Base-by-base conservation (phyloP, 106 monocot species). In the Platanthera zijinensis region DNA sequence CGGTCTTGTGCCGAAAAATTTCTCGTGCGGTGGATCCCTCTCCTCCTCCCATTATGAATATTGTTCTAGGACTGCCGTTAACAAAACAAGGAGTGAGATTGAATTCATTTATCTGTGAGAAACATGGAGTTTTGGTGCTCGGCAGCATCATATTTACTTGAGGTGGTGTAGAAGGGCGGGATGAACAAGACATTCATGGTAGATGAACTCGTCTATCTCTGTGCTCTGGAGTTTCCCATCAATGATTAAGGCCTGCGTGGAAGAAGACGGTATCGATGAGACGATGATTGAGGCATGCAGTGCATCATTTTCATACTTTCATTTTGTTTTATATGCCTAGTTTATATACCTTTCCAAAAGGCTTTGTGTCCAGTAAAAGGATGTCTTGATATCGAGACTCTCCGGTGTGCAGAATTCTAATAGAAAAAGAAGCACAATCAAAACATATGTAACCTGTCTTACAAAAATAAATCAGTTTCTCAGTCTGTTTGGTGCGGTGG, bases 191-290 rank as follows among this genome's bases (percentile, higher is more conserved):
- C 75, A 83, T 46, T 86, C 86, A 72, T 86, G 86, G 54, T 86
- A 86, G 8, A 83, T 86, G 80, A 86, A 86, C 51, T 86, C 86
- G 80, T 86, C 86, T 53, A 83, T 86, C 74, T 86, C 86, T 52
- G 86, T 77, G 78, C 86, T 86, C 39, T 86, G 86, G 0, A 86
- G 77, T 81, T 86, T 86, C 25, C 86, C 83, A 78, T 86, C 86
- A 63, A 86, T 83, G 14, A 86, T 72, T 30, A 86, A 61, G 56
- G 78, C 81, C 86, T 86, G 80, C 76, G 52, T 11, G 17, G 8
- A 0, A 47, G 39, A 39, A 21, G 5, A 61, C 7, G 59, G 6
- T 22, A 21, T 21, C 6, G 56, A 56, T 11, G 25, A 25, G 6
- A 8, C 6, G 56, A 56, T 39, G 39, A 3, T 1, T 39, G 39